Conservation (phyloP, 176 grass and related monocot genomes). For the Oryza meyeriana region DNA sequence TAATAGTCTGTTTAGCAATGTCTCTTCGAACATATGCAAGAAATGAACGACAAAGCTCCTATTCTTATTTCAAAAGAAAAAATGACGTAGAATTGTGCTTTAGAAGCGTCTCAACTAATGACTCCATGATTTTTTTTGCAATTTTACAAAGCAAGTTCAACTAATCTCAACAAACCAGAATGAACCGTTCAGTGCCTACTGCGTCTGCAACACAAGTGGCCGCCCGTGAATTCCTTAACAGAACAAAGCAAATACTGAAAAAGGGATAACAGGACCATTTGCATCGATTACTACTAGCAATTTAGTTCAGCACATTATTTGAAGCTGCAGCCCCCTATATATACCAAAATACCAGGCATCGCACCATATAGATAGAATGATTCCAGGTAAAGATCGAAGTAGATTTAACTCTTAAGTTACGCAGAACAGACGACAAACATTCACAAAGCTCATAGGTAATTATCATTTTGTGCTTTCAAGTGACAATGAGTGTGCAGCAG, state of each 20-base stretch:
- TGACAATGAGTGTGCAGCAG: conserved; percentile 1
- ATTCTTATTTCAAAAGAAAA: no score
- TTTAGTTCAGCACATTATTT: not conserved
- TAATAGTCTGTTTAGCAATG: no score
- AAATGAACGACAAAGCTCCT: no score
- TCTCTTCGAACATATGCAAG: no score
- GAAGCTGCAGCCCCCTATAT: not conserved
- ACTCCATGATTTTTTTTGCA: no score
- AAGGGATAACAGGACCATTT: no score
- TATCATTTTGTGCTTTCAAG: conserved; percentile 31
- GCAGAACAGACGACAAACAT: not conserved
- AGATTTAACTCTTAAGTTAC: not conserved
- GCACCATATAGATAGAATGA: not conserved
- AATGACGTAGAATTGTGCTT: no score
- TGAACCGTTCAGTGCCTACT: no score
- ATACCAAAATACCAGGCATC: not conserved
- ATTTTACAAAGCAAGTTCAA: no score
- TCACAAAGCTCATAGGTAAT: conserved; percentile 11
- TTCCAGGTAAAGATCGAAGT: not conserved
- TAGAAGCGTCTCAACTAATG: no score
- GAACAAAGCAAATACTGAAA: not conserved
- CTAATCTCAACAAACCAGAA: no score
- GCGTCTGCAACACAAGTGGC: not conserved
- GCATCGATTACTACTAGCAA: no score
- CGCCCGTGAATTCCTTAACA: not conserved